Base-by-base conservation (phyloP, 306 rosid species). In the Prunus armeniaca region DNA sequence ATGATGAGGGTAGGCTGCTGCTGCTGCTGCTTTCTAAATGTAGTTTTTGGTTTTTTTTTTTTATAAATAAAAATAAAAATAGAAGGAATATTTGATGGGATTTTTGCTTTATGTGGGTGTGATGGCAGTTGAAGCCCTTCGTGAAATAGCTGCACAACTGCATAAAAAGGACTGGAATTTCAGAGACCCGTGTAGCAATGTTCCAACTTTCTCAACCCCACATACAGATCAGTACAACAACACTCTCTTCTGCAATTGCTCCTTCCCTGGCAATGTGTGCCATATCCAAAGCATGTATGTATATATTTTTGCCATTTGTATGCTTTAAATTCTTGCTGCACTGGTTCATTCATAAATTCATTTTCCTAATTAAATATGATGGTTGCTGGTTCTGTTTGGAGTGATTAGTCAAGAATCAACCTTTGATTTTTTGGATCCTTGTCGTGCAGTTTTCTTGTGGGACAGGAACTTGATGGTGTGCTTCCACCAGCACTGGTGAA, bases 391-490 rank as follows among this genome's bases (percentile, higher is more conserved):
- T 10, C 51, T 47, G 12, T 47, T 10, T 47, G 51, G 51, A 47
- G 12, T 47, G 51, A 47, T 47, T 47, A 47, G 51, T 47, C 51
- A 47, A 47, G 51, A 47, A 13, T 47, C 51, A 41, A 12, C 65
- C 65, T 60, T 12, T n/a, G 13, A 17, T 52, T 30, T 50, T 51
- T n/a, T 54, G 50, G 65, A 6, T 51, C 65, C 22, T 12, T 55
- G 20, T 18, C 3, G n/a, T 56, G 78, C 68, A 79, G 82, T 9
- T n/a, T 0, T 6, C 71, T 79, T 57, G 13, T 5, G 30, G 82
- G 78, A 49, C 80, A 83, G 62, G 83, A 75, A 41, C 86, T 83
- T 7, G 71, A 30, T 12, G 86, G 86, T 25, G 80, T 75, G 75
- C 80, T 78, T 64, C 80, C 86, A 45, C 34, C 71, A 52, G n/a